Percentiles rank a stretch among this genome's conserved stretches.
Conservation (phyloP, 31 red algal species). For the Endocladia muricata region DNA sequence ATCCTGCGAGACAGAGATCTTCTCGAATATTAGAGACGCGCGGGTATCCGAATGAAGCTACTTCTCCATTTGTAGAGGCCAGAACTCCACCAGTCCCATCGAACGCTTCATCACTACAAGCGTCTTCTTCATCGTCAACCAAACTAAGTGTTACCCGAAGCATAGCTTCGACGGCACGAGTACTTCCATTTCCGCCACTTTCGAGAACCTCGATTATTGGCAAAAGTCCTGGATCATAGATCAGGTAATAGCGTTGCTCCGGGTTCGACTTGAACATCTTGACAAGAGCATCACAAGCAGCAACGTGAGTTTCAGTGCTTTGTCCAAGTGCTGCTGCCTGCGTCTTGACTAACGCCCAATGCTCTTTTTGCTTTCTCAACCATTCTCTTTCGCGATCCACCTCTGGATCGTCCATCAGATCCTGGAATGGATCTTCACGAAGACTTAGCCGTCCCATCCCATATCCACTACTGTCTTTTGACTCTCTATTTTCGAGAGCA, state of each 20-base stretch:
- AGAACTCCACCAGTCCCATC: neutral
- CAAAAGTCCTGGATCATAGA: constrained; percentile 73
- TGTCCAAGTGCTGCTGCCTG: constrained; percentile 45
- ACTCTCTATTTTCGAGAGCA: neutral
- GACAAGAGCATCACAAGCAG: constrained; percentile 56
- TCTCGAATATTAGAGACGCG: constrained; percentile 61
- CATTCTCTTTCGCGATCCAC: constrained; percentile 57
- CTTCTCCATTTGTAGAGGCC: neutral
- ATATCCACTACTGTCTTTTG: neutral
- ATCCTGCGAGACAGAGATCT: constrained; percentile 77
- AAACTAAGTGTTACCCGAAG: constrained; percentile 55
- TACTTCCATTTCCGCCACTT: constrained; percentile 35
- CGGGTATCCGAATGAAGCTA: constrained; percentile 56
- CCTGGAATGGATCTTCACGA: constrained; percentile 68
- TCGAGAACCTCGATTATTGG: constrained; percentile 82
- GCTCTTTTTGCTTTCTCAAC: constrained; percentile 54
- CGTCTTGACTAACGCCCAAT: constrained; percentile 50
- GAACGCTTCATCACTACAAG: neutral
- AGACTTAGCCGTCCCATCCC: constrained; percentile 30
- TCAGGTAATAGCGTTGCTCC: constrained; percentile 67
- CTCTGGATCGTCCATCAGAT: constrained; percentile 77
- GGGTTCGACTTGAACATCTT: constrained; percentile 64
- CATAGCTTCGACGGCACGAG: constrained; percentile 46
- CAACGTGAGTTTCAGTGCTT: constrained; percentile 23
- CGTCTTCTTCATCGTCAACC: constrained; percentile 22